These are phyloP conservation scores for Cucurbita pepo DNA, from an alignment of 306 rosid genomes.

Conservation along the genomic window DNA sequence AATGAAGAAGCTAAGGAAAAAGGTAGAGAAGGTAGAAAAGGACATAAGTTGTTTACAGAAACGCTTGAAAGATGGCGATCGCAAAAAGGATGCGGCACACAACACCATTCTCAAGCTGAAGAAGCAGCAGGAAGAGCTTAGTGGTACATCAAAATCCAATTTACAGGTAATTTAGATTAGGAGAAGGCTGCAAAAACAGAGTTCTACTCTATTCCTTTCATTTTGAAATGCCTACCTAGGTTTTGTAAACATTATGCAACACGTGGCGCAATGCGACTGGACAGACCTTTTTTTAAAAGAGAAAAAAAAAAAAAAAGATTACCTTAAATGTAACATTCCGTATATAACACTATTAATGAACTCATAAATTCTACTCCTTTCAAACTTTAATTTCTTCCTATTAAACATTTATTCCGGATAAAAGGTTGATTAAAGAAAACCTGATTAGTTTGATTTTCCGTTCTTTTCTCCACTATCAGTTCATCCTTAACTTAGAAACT, in stretches of 20 bases:
- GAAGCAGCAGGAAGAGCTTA: neutral
- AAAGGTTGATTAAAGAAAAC: neutral
- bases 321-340: neutral
- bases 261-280: neutral
- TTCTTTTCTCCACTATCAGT: neutral
- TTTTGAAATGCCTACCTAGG: neutral
- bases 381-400: neutral
- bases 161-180: too few relatives aligned
- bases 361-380: neutral
- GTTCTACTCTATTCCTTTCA: neutral
- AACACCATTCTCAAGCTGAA: neutral
- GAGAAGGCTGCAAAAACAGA: too few relatives aligned
- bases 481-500: neutral
- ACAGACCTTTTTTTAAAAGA: neutral
- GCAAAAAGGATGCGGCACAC: slow-evolving; percentile 1
- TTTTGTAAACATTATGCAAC: neutral
- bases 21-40: neutral
- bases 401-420: neutral
- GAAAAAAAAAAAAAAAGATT: neutral
- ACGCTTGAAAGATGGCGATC: neutral
- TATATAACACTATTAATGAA: neutral
- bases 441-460: neutral
- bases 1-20: neutral
- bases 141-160: too few relatives aligned
- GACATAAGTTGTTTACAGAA: neutral